Percentiles rank a stretch among this genome's conserved stretches.
Conservation (phyloP, 495 filamentous ascomycete species). For the Collariella sp. region DNA sequence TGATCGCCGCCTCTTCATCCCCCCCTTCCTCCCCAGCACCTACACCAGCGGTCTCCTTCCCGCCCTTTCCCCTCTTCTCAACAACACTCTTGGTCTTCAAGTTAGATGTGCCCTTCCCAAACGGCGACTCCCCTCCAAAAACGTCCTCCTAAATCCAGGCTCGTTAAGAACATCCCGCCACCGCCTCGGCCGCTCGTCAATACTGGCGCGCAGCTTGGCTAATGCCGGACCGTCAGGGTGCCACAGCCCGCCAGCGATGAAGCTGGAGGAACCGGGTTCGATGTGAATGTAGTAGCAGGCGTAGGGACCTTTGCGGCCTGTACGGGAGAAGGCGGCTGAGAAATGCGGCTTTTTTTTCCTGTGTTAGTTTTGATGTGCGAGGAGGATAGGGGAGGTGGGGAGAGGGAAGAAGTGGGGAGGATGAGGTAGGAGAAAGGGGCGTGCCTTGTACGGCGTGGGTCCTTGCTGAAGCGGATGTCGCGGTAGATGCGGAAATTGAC, state of each 20-base stretch:
- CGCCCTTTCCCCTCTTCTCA: neutral
- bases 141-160: slow-evolving; percentile 48
- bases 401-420: slow-evolving; percentile 35
- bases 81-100: neutral
- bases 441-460: slow-evolving; percentile 83
- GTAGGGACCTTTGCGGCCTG: slow-evolving; percentile 77
- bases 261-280: slow-evolving; percentile 31
- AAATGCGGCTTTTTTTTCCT: slow-evolving; percentile 50
- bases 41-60: neutral
- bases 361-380: neutral
- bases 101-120: slow-evolving; percentile 31
- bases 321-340: slow-evolving; percentile 78
- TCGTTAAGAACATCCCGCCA: slow-evolving; percentile 58
- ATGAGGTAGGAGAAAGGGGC: slow-evolving; percentile 13
- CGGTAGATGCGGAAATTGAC: slow-evolving; percentile 81
- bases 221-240: slow-evolving; percentile 56
- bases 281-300: slow-evolving; percentile 64
- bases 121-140: slow-evolving; percentile 52
- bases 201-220: slow-evolving; percentile 56
- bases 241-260: slow-evolving; percentile 70
- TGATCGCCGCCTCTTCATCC: slow-evolving; percentile 32
- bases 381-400: slow-evolving; percentile 18
- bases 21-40: slow-evolving; percentile 11
- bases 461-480: slow-evolving; percentile 67
- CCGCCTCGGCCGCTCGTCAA: slow-evolving; percentile 58